Conservation (phyloP, 805 yeast species). For the Lipomyces spencermartinsiae region DNA sequence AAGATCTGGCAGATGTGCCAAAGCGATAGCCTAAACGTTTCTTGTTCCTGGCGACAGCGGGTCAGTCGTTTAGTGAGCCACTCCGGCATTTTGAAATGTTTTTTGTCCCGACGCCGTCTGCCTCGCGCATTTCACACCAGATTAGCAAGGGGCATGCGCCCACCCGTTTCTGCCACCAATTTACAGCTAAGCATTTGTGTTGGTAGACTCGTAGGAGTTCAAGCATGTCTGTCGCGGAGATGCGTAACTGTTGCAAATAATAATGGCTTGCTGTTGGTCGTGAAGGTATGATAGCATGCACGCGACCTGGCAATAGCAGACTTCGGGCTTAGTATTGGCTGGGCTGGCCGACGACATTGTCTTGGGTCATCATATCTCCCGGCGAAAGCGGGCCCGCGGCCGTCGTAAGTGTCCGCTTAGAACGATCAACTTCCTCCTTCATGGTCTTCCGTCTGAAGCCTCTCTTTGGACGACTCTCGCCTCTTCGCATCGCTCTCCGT, state of each 20-base stretch:
- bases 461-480: background rate
- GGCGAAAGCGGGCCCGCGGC: background rate
- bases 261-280: background rate
- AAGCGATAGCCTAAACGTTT: background rate
- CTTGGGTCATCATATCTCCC: background rate
- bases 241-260: background rate
- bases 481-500: constrained; percentile 7
- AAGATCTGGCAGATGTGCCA: background rate
- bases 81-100: background rate
- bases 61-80: background rate
- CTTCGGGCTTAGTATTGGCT: background rate
- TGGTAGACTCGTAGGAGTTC: background rate
- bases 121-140: background rate
- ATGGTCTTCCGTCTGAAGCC: constrained; percentile 10
- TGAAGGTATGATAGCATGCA: background rate
- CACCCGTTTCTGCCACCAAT: background rate
- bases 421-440: background rate
- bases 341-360: background rate
- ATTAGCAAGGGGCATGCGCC: background rate
- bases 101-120: background rate
- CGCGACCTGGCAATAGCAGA: background rate
- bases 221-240: background rate
- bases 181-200: background rate
- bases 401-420: background rate
- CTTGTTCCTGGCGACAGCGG: background rate